These are phyloP conservation scores for Tulasnella sp. DNA, from an alignment of 768 basidiomycete genomes.

Conservation along the genomic window DNA sequence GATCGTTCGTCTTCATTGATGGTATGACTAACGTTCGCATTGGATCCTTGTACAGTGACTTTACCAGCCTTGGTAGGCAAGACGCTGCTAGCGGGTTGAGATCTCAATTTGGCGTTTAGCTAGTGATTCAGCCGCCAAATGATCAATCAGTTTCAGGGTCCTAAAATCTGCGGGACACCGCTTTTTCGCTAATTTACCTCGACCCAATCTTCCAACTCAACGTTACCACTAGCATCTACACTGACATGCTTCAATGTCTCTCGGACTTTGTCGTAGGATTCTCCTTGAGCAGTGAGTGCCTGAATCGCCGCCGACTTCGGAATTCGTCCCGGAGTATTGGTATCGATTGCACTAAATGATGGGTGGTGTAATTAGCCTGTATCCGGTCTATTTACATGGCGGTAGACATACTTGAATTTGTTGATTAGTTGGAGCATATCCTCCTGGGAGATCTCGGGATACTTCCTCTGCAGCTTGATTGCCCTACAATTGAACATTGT, in stretches of 20 bases:
- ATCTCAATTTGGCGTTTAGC: constrained; percentile 68
- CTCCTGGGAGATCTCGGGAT: constrained; percentile 79
- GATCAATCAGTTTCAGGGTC: too few relatives aligned
- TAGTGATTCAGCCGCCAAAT: constrained; percentile 24
- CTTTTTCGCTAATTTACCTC: constrained; percentile 45
- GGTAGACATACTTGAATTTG: constrained; percentile 75
- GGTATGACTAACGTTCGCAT: constrained; percentile 90
- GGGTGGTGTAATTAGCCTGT: constrained; percentile 14
- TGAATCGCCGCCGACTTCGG: constrained; percentile 74
- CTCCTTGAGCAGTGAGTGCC: constrained; percentile 61
- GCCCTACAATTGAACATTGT: too few relatives aligned
- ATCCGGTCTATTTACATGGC: too few relatives aligned
- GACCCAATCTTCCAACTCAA: constrained; percentile 97
- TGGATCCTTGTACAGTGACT: constrained; percentile 88
- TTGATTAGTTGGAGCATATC: constrained; percentile 92
- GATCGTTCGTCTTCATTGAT: constrained; percentile 92
- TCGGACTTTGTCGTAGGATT: constrained; percentile 38
- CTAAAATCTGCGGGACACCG: background rate
- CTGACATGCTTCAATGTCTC: constrained; percentile 79
- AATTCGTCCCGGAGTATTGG: constrained; percentile 69
- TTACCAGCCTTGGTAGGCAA: constrained; percentile 67
- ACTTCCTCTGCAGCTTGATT: constrained; percentile 79
- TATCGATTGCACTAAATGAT: constrained; percentile 46
- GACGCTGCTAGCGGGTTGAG: constrained; percentile 24
- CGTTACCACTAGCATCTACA: constrained; percentile 87